phyloP scores from a whole-genome alignment of 768 basidiomycete species.

The Kwoniella botswanensis region DNA sequence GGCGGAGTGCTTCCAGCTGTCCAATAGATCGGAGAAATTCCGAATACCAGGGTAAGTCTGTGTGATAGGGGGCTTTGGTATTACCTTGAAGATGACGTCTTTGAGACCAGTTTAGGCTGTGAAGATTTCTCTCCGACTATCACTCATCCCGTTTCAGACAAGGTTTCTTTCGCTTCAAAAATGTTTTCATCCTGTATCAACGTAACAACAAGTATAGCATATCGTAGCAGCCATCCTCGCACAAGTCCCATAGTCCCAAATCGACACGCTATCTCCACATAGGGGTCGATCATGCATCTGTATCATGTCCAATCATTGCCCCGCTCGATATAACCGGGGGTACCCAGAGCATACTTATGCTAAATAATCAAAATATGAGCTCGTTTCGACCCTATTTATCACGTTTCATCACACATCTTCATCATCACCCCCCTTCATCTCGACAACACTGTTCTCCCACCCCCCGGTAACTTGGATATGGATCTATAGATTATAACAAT shows the following conservation, averaged over 20 bases:
- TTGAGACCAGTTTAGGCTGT: background rate
- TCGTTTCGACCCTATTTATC: background rate
- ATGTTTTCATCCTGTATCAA: background rate
- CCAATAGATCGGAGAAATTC: background rate
- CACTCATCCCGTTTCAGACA: background rate
- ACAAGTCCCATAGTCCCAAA: background rate
- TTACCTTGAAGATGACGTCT: background rate
- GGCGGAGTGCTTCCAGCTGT: constrained; percentile 2
- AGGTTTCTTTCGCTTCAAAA: background rate
- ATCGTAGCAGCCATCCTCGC: background rate
- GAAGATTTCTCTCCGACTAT: background rate
- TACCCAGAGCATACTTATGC: background rate
- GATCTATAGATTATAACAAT: background rate
- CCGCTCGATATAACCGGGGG: background rate
- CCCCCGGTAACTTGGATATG: background rate
- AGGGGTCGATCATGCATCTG: constrained; percentile 5
- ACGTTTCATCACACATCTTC: constrained; percentile 3
- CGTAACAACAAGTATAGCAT: background rate
- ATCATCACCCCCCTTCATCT: background rate
- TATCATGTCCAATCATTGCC: constrained; percentile 5
- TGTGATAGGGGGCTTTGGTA: background rate
- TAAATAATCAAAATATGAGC: background rate
- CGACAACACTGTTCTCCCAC: background rate
- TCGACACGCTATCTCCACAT: background rate
- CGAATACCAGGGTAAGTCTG: background rate